Evolutionary conservation across 225 moss, liverwort and hornwort genomes (phyloP), one percentile per base, ranked within the genome.

Genomic region (Straminergon stramineum): DNA sequence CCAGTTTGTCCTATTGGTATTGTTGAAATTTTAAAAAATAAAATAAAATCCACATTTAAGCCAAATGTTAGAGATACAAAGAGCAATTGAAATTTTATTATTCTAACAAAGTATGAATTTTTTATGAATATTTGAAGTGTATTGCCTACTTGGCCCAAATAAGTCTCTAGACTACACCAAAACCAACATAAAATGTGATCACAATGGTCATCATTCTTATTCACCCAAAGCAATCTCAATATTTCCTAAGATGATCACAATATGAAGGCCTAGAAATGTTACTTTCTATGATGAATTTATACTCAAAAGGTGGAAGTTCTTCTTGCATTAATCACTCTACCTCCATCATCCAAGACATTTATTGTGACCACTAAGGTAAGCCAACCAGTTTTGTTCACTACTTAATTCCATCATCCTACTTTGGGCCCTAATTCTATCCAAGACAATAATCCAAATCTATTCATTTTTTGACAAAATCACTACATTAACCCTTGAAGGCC

Each of bases 91-190:
- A 69, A 15, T 26, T 26, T 4, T 11, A 6, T 11, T 70, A 21
- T 22, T 23, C 26, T 5, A 8, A 41, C 26, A 43, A 28, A 74
- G 17, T 17, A 74, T 45, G 28, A 74, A 45, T 74, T 45, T 74
- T 3, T 17, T 17, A 27, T 17, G 10, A 73, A 10, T 73, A 5
- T 17, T 14, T 28, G 1, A 45, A 45, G 17, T 45, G 17, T 28
- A 2, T 0, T 45, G 1, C 1, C 17, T 3, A 28, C 17, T 74
- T 43, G 17, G 3, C 1, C 10, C 2, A 17, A 43, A 45, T 6
- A 4, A 45, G 17, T 28, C 28, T 28, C 1, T 17, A 28, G 17
- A 74, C 10, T 74, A 74, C 3, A 0, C 9, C 27, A 1, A 41
- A 41, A 41, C 8, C 9, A 74, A 17, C 45, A 41, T 41, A 24